phyloP scores from a whole-genome alignment of 2,329 filamentous ascomycete species.

The Thelonectria olida region DNA sequence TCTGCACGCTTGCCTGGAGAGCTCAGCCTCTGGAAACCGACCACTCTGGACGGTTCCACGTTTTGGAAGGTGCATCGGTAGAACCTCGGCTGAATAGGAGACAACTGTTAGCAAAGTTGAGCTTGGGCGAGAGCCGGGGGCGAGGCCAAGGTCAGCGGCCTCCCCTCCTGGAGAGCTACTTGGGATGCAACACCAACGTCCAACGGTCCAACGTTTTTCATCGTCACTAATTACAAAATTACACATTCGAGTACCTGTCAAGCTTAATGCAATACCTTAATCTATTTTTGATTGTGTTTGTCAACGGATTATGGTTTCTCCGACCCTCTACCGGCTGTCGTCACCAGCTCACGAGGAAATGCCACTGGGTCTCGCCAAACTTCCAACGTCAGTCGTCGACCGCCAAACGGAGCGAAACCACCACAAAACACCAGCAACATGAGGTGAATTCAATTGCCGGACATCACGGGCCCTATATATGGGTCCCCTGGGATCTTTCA shows the following conservation, averaged over 20 bases:
- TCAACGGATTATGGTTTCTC: not conserved
- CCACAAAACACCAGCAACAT: not conserved
- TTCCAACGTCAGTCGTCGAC: slow-evolving; percentile 2
- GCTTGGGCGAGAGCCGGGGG: not conserved
- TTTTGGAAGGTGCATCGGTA: slow-evolving; percentile 29
- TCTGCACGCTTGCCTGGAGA: slow-evolving; percentile 26
- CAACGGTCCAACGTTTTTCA: no score
- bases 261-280: not conserved
- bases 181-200: no score
- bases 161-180: no score
- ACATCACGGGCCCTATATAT: not conserved
- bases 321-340: not conserved
- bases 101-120: not conserved
- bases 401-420: not conserved
- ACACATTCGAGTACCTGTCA: no score
- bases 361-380: slow-evolving; percentile 3
- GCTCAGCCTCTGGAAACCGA: slow-evolving; percentile 36
- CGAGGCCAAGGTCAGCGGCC: not conserved
- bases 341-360: not conserved
- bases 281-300: not conserved
- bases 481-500: not conserved
- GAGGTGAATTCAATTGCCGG: not conserved
- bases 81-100: slow-evolving; percentile 37
- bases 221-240: no score
- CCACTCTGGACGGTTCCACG: slow-evolving; percentile 30